Conservation (phyloP, 176 grass and related monocot species). For the Oropetium thomaeum region DNA sequence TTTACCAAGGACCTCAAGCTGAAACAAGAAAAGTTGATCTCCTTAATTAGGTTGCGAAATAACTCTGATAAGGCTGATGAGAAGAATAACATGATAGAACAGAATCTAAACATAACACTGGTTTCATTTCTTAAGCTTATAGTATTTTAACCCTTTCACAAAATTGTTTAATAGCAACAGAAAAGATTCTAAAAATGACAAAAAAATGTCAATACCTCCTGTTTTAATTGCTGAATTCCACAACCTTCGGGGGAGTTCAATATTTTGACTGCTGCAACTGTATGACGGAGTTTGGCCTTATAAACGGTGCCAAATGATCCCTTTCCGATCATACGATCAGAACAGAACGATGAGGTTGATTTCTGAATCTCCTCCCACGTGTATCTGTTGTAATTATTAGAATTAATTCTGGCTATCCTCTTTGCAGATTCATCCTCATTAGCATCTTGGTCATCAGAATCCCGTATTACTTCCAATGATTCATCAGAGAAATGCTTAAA, state of each 20-base stretch:
- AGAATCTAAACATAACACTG: background rate
- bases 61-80: conserved; percentile 4
- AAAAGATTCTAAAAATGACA: background rate
- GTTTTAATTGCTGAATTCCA: conserved; percentile 69
- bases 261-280: conserved; percentile 77
- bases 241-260: conserved; percentile 61
- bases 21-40: conserved; percentile 1
- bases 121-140: background rate
- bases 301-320: conserved; percentile 90
- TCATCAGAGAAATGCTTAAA: conserved; percentile 3
- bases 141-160: background rate
- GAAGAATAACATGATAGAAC: background rate
- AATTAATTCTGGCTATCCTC: background rate
- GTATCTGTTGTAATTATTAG: conserved; percentile 47
- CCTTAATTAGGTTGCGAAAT: background rate
- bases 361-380: conserved; percentile 78
- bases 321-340: conserved; percentile 58
- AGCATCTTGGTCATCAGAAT: conserved; percentile 11
- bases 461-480: conserved; percentile 12
- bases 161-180: background rate
- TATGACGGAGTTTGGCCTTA: conserved; percentile 74
- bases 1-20: conserved; percentile 84
- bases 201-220: conserved; percentile 61
- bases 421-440: conserved; percentile 26
- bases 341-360: conserved; percentile 69